These are phyloP conservation scores for Platismatia glauca DNA, from an alignment of 495 filamentous ascomycete genomes.

Conservation along the genomic window DNA sequence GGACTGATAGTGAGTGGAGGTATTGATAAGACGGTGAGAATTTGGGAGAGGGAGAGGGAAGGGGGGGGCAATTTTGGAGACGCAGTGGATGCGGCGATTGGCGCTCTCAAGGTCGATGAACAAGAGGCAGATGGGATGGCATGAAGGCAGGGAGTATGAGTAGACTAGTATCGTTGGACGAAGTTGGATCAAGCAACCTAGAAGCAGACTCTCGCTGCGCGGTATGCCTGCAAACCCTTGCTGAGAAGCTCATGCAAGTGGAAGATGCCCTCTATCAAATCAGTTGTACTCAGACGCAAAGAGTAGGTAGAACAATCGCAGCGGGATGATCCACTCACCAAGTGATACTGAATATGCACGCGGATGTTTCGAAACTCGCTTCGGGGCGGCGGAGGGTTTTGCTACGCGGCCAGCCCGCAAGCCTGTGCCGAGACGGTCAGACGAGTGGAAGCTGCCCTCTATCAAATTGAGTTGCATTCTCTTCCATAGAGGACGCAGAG, in stretches of 20 bases:
- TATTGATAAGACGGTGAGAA: conserved; percentile 52
- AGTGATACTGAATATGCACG: neutral
- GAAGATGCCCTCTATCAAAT: neutral
- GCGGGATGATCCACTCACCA: neutral
- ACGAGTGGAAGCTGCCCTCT: too few relatives aligned
- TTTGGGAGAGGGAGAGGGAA: conserved; percentile 46
- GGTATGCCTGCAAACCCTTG: neutral
- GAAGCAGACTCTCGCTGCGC: neutral
- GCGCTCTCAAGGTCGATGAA: neutral
- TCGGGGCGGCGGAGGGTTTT: too few relatives aligned
- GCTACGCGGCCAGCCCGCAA: neutral
- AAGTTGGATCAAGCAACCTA: neutral
- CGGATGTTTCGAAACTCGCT: too few relatives aligned
- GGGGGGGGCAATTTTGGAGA: neutral
- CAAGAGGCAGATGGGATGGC: neutral
- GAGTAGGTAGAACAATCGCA: neutral
- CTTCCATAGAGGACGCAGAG: neutral
- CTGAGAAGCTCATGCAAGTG: neutral
- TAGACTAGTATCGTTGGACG: neutral
- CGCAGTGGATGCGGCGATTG: neutral
- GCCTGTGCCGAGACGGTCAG: neutral
- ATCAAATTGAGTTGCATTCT: neutral
- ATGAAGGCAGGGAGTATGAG: neutral
- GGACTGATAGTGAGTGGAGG: conserved; percentile 52
- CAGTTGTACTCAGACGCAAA: neutral